Conservation (phyloP, 2,329 filamentous ascomycete species). For the Fusarium decemcellulare region DNA sequence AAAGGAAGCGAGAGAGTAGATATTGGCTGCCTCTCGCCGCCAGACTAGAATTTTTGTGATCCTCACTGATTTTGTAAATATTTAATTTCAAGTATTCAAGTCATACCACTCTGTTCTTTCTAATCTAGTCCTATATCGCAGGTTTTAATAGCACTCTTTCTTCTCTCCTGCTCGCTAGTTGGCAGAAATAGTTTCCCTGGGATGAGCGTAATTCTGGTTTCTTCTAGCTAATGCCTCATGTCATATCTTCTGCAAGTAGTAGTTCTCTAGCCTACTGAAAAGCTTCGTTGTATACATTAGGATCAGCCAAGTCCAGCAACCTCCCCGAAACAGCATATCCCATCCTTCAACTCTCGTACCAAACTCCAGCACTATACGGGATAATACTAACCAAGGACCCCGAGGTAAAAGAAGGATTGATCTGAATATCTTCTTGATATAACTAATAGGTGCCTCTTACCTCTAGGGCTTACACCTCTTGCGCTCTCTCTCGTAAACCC, state of each 20-base stretch:
- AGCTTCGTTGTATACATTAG: no score
- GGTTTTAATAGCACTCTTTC: not conserved
- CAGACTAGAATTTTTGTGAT: not conserved
- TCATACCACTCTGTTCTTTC: not conserved
- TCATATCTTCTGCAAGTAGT: not conserved
- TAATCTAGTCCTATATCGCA: not conserved
- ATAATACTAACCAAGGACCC: no score
- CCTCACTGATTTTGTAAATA: not conserved
- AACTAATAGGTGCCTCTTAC: no score
- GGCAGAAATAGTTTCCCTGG: not conserved
- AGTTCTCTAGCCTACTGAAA: no score
- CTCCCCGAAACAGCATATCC: no score
- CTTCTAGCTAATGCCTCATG: not conserved
- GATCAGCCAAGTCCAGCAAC: no score
- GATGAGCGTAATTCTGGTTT: not conserved
- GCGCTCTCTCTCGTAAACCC: not conserved
- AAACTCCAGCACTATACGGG: no score
- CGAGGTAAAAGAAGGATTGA: no score
- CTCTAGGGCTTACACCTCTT: no score
- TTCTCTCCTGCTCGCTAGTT: not conserved
- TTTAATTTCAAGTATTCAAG: not conserved
- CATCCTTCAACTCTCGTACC: not conserved
- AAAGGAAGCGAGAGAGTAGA: not conserved
- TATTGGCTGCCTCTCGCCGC: not conserved
- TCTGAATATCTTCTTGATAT: no score